Conservation (phyloP, 306 rosid species). For the Abrus pulchellus region DNA sequence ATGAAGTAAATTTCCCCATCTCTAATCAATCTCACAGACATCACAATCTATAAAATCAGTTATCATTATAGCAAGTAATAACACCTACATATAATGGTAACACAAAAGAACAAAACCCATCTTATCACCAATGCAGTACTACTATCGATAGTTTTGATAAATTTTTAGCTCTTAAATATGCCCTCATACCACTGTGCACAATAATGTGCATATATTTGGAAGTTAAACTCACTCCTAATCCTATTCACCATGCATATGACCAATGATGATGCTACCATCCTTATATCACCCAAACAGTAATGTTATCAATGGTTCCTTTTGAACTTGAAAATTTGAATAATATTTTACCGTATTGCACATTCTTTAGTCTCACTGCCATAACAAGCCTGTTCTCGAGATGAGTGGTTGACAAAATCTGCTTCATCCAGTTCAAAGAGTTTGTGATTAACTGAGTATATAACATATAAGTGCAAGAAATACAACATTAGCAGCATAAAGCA, state of each 20-base stretch:
- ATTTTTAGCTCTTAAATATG: not conserved
- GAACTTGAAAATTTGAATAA: slow-evolving; percentile 9
- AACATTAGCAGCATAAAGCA: slow-evolving; percentile 36
- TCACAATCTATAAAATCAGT: not conserved
- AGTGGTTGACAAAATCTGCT: slow-evolving; percentile 59
- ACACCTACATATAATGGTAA: not conserved
- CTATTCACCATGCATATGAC: slow-evolving; percentile 16
- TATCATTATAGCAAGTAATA: not conserved
- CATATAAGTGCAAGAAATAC: slow-evolving; percentile 30
- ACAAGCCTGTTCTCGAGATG: slow-evolving; percentile 43
- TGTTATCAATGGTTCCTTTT: not conserved
- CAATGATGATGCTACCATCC: not conserved
- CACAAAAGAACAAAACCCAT: slow-evolving; percentile 5
- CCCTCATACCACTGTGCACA: not conserved
- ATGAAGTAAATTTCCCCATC: slow-evolving; percentile 8
- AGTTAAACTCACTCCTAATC: slow-evolving; percentile 25
- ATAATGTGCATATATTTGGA: slow-evolving; percentile 19
- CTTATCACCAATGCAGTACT: not conserved
- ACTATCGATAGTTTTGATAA: slow-evolving; percentile 30
- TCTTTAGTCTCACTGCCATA: slow-evolving; percentile 53
- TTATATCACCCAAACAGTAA: slow-evolving; percentile 26
- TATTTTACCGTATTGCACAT: slow-evolving; percentile 65
- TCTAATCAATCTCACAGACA: slow-evolving; percentile 10
- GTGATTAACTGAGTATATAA: not conserved
- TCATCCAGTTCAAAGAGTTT: slow-evolving; percentile 44